Base-by-base conservation (phyloP, 2,329 filamentous ascomycete genomes). In the Claviceps digitariae region DNA sequence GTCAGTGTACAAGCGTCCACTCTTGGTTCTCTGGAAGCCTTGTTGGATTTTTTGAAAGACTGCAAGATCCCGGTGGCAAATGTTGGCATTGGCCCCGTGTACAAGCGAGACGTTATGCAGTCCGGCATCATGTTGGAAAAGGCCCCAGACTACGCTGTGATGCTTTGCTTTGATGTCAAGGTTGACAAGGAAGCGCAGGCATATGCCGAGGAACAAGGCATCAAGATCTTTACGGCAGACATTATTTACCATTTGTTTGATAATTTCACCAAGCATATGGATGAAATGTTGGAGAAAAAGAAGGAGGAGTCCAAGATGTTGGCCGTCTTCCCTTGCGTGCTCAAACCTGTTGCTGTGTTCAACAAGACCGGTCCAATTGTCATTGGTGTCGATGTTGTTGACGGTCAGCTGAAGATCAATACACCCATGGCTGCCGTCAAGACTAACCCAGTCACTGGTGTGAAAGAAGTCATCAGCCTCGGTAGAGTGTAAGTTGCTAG, bases 161-260 rank as follows among this genome's bases (percentile, higher is more conserved):
- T 98, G 93, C 83, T 98, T 50, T 97, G 93, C 69, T 98, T 98
- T 78, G 94, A 98, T 68, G 93, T 98, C 72, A 97, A 96, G 75
- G 88, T 98, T 17, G 93, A 98, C 73, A 97, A 95, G 70, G 93
- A 98, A 66, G 93, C 93, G 0, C 83, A 86, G 59, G 78, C 81
- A 10, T 95, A 97, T 63, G 93, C 93, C 12, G 89, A 96, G 20
- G 90, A 97, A 54, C 83, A 95, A 57, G 90, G 90, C 51, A 87
- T 98, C 73, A 97, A 95, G 76, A 87, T 98, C 63, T 98, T 98
- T 75, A 95, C 89, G 3, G 93, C 94, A 2, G 91, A 98, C 69
- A 98, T 98, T 63, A 98, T 98, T 65, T 98, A 98, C 71, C 93
- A 98, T 69, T 76, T 98, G 54, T 98, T 98, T 68, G 94, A 98